Percentiles rank a stretch among this genome's conserved stretches.
Conservation (phyloP, 495 filamentous ascomycete species). For the Xylaria flabelliformis region DNA sequence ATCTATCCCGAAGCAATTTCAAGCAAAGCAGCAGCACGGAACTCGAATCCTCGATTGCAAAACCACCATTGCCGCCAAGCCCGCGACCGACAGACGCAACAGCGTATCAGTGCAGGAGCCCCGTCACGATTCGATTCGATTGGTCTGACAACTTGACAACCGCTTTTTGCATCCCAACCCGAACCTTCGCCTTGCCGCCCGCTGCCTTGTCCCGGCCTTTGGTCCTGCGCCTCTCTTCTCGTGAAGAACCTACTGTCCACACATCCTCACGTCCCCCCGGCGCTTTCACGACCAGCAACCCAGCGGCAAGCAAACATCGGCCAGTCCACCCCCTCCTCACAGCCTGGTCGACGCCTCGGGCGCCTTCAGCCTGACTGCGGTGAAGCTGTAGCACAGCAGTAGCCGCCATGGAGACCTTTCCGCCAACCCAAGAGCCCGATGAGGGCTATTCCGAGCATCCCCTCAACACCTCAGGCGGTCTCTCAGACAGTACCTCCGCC, state of each 20-base stretch:
- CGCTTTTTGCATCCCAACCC: slow-evolving; percentile 15
- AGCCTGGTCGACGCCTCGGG: slow-evolving; percentile 5
- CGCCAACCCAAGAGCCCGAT: slow-evolving; percentile 53
- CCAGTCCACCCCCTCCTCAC: not conserved
- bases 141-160: slow-evolving; percentile 17
- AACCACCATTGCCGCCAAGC: slow-evolving; percentile 10
- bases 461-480: slow-evolving; percentile 47
- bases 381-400: slow-evolving; percentile 1
- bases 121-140: slow-evolving; percentile 21
- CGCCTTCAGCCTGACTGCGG: slow-evolving; percentile 6
- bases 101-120: slow-evolving; percentile 10
- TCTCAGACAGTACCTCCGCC: slow-evolving; percentile 34
- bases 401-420: slow-evolving; percentile 44
- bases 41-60: not conserved
- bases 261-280: slow-evolving; percentile 10
- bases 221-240: not conserved
- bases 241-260: not conserved
- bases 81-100: not conserved
- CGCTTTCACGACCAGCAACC: not conserved
- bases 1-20: not conserved
- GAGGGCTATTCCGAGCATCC: slow-evolving; percentile 67
- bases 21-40: not conserved
- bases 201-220: slow-evolving; percentile 3
- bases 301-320: not conserved
- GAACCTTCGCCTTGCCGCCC: slow-evolving; percentile 18